These are phyloP conservation scores for Phytophthora pistaciae DNA, from an alignment of 352 stramenopile species.

Conservation along the genomic window DNA sequence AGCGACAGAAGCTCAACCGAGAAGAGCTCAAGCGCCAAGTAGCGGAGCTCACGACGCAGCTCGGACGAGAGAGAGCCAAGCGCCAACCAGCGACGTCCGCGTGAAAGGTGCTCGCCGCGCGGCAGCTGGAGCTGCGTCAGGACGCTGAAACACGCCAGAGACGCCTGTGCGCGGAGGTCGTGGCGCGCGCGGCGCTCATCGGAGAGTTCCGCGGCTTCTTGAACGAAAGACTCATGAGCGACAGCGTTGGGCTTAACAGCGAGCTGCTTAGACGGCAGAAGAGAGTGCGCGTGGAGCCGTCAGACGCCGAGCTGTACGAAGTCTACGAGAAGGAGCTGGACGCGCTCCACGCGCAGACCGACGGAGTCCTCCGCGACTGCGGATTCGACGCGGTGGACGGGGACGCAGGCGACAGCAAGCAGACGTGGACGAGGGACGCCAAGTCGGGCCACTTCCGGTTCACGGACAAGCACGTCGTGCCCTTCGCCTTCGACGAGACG, in stretches of 20 bases:
- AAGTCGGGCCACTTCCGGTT: slow-evolving; percentile 9
- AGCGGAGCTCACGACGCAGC: slow-evolving; percentile 18
- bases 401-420: not conserved
- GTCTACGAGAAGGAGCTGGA: slow-evolving; percentile 6
- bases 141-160: slow-evolving; percentile 11
- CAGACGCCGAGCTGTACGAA: slow-evolving; percentile 7
- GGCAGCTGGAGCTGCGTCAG: slow-evolving; percentile 8
- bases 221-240: not conserved
- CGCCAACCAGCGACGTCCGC: not conserved
- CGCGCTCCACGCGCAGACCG: slow-evolving; percentile 1
- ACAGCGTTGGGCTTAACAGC: not conserved
- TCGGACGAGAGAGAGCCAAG: slow-evolving; percentile 3
- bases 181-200: slow-evolving; percentile 9
- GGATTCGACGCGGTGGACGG: slow-evolving; percentile 1
- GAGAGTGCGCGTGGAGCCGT: not conserved
- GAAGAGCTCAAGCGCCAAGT: slow-evolving; percentile 15
- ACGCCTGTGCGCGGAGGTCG: slow-evolving; percentile 5
- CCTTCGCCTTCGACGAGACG: slow-evolving; percentile 14
- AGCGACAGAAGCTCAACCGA: slow-evolving; percentile 24
- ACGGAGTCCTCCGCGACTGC: slow-evolving; percentile 8
- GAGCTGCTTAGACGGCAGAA: slow-evolving; percentile 1
- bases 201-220: slow-evolving; percentile 5
- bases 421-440: slow-evolving; percentile 4
- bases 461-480: slow-evolving; percentile 4
- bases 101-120: slow-evolving; percentile 16